Percentiles rank a stretch among this genome's conserved stretches.
Conservation (phyloP, 2,329 filamentous ascomycete genomes). For the Cercospora sesami region DNA sequence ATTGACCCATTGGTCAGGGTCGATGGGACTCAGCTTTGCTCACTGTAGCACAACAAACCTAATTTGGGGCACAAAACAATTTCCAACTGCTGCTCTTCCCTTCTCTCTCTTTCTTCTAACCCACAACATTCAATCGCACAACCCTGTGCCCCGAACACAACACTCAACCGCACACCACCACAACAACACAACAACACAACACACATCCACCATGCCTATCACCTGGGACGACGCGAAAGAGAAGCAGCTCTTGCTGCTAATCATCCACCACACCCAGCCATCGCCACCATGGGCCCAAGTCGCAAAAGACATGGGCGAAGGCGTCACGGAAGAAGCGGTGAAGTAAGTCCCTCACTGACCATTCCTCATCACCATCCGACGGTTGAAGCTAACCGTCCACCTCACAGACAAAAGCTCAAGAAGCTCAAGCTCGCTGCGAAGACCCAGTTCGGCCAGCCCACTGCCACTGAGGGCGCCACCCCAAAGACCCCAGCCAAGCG, state of each 20-base stretch:
- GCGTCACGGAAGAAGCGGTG: conserved; percentile 6
- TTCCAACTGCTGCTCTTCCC: not conserved
- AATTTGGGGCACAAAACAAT: not conserved
- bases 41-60: not conserved
- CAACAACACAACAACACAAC: not conserved
- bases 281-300: conserved; percentile 23
- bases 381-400: not conserved
- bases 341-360: not conserved
- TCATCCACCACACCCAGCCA: conserved; percentile 16
- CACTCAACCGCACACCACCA: not conserved
- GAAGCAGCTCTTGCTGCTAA: conserved; percentile 17
- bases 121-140: not conserved
- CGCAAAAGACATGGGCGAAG: conserved; percentile 10
- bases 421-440: conserved; percentile 5
- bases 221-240: conserved; percentile 18
- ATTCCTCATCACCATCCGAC: not conserved
- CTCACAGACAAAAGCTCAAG: conserved; percentile 14
- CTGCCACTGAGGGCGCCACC: not conserved
- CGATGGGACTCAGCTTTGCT: not conserved
- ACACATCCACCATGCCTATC: conserved; percentile 10
- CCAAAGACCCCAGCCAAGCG: conserved; percentile 14
- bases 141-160: not conserved
- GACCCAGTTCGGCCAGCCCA: conserved; percentile 7
- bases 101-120: not conserved
- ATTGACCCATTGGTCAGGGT: not conserved